Conservation (phyloP, 495 filamentous ascomycete species). For the Trypethelium eluteriae region DNA sequence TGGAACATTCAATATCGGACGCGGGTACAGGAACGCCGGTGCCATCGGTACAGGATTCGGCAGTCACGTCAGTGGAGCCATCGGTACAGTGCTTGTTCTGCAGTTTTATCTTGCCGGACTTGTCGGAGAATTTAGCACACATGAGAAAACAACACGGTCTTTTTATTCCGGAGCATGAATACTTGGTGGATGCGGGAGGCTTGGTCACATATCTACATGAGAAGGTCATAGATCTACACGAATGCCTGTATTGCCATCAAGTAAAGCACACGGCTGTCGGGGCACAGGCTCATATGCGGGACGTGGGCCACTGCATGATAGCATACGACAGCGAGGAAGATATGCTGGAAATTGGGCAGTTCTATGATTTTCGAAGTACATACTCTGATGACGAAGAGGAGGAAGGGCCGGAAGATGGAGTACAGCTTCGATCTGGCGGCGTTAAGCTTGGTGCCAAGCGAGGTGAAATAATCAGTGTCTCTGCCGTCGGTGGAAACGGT, state of each 20-base stretch:
- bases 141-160: slow-evolving; percentile 92
- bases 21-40: slow-evolving; percentile 13
- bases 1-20: slow-evolving; percentile 35
- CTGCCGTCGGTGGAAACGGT: neutral
- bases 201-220: slow-evolving; percentile 66
- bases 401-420: slow-evolving; percentile 38
- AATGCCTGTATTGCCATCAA: slow-evolving; percentile 80
- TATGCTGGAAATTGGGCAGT: slow-evolving; percentile 92
- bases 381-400: slow-evolving; percentile 73
- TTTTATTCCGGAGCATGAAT: slow-evolving; percentile 86
- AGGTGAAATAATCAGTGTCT: slow-evolving; percentile 23
- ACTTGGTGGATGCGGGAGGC: slow-evolving; percentile 71
- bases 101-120: slow-evolving; percentile 63
- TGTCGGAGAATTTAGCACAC: slow-evolving; percentile 68
- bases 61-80: slow-evolving; percentile 21
- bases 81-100: slow-evolving; percentile 82
- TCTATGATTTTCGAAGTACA: slow-evolving; percentile 92
- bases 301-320: slow-evolving; percentile 94
- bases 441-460: slow-evolving; percentile 52
- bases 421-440: slow-evolving; percentile 45
- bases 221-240: slow-evolving; percentile 66
- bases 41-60: neutral
- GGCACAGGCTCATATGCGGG: slow-evolving; percentile 90
- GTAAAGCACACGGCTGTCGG: slow-evolving; percentile 63
- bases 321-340: slow-evolving; percentile 84